Percentiles rank a stretch among this genome's conserved stretches.
phyloP scores from a whole-genome alignment of 169 alveolate genomes.

The Plasmodium sp. region DNA sequence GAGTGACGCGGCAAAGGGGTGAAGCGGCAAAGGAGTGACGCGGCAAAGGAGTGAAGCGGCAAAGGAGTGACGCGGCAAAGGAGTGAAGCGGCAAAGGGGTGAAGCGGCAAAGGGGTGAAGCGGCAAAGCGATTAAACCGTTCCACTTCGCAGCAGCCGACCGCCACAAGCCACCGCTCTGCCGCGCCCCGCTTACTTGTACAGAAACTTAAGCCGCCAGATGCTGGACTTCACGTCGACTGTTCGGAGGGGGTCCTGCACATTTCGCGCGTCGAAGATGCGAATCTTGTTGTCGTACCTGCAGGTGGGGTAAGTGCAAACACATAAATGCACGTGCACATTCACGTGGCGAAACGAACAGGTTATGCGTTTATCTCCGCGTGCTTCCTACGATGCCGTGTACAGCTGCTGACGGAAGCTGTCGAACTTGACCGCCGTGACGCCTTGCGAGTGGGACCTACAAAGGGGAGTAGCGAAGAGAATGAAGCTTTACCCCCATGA shows the following conservation, averaged over 20 bases:
- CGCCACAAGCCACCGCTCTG: background rate
- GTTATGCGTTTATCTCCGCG: background rate
- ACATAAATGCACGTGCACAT: background rate
- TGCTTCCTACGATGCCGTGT: conserved; percentile 59
- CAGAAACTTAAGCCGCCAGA: conserved; percentile 61
- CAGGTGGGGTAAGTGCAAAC: background rate
- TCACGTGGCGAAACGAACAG: background rate
- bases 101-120: background rate
- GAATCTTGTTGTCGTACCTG: conserved; percentile 63
- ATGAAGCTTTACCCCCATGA: background rate
- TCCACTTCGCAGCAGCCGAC: background rate
- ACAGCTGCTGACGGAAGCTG: background rate
- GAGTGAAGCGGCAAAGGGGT: background rate
- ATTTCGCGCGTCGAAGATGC: conserved; percentile 53
- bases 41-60: background rate
- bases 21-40: background rate
- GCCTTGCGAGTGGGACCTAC: conserved; percentile 68
- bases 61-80: background rate
- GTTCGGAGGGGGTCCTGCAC: conserved; percentile 34
- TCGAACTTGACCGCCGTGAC: conserved; percentile 69
- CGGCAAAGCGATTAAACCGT: background rate
- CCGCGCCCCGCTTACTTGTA: conserved; percentile 25
- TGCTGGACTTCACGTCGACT: conserved; percentile 61
- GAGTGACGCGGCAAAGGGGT: background rate
- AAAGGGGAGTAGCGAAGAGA: background rate